phyloP scores from a whole-genome alignment of 2,329 filamentous ascomycete species.

The Fusarium circinatum region DNA sequence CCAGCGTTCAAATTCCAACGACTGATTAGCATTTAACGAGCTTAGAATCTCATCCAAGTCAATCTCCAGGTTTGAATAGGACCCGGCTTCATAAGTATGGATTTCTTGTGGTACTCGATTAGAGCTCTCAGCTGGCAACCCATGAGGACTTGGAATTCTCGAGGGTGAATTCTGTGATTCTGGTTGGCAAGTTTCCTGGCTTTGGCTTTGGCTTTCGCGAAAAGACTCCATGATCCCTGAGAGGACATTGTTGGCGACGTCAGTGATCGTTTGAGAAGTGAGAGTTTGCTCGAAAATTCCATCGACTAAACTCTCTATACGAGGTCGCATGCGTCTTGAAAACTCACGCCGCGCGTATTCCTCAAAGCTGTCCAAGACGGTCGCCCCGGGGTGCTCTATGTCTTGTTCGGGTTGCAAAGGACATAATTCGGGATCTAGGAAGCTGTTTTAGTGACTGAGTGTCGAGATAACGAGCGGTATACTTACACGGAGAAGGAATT shows the following conservation, averaged over 20 bases:
- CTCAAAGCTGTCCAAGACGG: background rate
- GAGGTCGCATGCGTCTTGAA: background rate
- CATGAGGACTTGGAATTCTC: background rate
- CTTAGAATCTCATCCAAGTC: background rate
- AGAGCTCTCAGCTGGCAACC: rapidly evolving
- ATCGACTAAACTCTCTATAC: background rate
- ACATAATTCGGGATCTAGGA: background rate
- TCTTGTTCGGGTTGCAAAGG: background rate
- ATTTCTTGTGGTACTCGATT: background rate
- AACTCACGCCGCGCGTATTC: background rate
- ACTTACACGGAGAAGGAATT: background rate
- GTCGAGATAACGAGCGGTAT: too few relatives aligned
- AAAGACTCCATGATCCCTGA: background rate
- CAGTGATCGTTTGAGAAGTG: background rate
- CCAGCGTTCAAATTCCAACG: background rate
- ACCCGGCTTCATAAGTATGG: background rate
- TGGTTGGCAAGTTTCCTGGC: background rate
- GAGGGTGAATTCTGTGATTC: background rate
- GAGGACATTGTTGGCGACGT: background rate
- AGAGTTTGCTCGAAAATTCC: background rate
- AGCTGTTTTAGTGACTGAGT: too few relatives aligned
- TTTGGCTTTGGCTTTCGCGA: background rate
- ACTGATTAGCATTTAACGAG: background rate
- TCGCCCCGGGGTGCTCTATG: rapidly evolving
- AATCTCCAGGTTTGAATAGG: background rate